Percentiles rank a stretch among this genome's conserved stretches.
Evolutionary conservation across 768 basidiomycete species (phyloP).

Genomic region (Amanita exitialis): DNA sequence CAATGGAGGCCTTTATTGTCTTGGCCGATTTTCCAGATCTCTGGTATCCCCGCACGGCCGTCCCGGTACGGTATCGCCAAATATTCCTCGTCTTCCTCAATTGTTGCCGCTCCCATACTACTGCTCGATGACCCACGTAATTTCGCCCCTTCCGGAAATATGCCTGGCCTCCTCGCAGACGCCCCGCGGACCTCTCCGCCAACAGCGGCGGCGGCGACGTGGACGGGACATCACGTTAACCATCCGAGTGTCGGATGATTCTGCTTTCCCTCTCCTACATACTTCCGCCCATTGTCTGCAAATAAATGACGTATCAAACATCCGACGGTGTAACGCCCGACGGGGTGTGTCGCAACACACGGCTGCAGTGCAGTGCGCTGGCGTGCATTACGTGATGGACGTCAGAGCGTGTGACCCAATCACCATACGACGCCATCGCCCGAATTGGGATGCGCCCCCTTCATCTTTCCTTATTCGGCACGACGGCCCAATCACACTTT

Average conservation of each 20-base stretch:
- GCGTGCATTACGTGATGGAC: not conserved
- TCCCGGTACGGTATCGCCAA: constrained; percentile 28
- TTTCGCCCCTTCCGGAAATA: constrained; percentile 15
- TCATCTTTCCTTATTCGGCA: constrained; percentile 1
- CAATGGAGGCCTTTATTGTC: constrained; percentile 39
- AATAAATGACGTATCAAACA: not conserved
- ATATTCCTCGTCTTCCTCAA: constrained; percentile 14
- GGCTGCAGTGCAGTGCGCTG: too few species aligned
- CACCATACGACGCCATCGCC: not conserved
- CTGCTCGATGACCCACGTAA: constrained; percentile 14
- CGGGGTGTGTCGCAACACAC: too few species aligned
- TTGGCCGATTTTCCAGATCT: constrained; percentile 13
- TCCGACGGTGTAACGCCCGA: too few species aligned
- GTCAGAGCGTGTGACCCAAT: constrained; percentile 1
- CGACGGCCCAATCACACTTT: not conserved
- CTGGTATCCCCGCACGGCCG: constrained; percentile 17
- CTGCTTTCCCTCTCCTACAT: not conserved
- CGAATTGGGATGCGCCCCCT: not conserved
- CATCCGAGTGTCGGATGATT: too few species aligned
- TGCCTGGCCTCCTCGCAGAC: constrained; percentile 1
- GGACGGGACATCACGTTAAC: not conserved
- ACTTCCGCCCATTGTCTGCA: not conserved
- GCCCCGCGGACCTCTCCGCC: constrained; percentile 11
- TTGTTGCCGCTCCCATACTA: constrained; percentile 20
- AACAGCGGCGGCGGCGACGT: not conserved